phyloP scores from a whole-genome alignment of 768 basidiomycete genomes.

The Lanmaoa rubissima region DNA sequence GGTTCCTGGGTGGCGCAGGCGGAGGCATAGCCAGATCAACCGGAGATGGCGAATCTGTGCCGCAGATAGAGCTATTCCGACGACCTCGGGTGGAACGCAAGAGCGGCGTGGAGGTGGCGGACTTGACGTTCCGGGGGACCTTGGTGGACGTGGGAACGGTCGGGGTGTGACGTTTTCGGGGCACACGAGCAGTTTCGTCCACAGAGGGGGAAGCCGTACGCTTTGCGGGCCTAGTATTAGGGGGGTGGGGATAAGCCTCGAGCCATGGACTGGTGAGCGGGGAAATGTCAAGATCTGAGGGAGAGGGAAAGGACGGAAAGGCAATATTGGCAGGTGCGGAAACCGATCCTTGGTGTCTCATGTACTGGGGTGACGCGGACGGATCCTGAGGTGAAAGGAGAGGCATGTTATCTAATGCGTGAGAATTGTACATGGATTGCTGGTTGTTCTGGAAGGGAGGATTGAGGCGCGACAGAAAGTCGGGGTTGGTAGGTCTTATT shows the following conservation, averaged over 20 bases:
- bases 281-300: slow-evolving; percentile 66
- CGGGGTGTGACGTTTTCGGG: slow-evolving; percentile 56
- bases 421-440: slow-evolving; percentile 26
- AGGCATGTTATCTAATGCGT: slow-evolving; percentile 25
- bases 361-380: slow-evolving; percentile 28
- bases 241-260: slow-evolving; percentile 49
- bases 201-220: slow-evolving; percentile 56
- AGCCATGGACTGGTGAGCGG: slow-evolving; percentile 83
- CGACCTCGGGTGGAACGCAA: slow-evolving; percentile 45
- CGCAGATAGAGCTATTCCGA: slow-evolving; percentile 41
- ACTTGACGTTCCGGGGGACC: slow-evolving; percentile 36
- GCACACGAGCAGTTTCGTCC: slow-evolving; percentile 46
- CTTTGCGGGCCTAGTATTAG: slow-evolving; percentile 37
- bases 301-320: slow-evolving; percentile 52
- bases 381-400: slow-evolving; percentile 32
- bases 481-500: slow-evolving; percentile 56
- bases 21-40: slow-evolving; percentile 91
- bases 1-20: slow-evolving; percentile 53
- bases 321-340: slow-evolving; percentile 77
- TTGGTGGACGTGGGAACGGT: slow-evolving; percentile 25
- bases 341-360: slow-evolving; percentile 41
- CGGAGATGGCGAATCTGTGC: slow-evolving; percentile 73
- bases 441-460: slow-evolving; percentile 41
- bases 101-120: slow-evolving; percentile 59
- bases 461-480: slow-evolving; percentile 63